phyloP scores from a whole-genome alignment of 768 basidiomycete genomes.

The Suillus occidentalis region DNA sequence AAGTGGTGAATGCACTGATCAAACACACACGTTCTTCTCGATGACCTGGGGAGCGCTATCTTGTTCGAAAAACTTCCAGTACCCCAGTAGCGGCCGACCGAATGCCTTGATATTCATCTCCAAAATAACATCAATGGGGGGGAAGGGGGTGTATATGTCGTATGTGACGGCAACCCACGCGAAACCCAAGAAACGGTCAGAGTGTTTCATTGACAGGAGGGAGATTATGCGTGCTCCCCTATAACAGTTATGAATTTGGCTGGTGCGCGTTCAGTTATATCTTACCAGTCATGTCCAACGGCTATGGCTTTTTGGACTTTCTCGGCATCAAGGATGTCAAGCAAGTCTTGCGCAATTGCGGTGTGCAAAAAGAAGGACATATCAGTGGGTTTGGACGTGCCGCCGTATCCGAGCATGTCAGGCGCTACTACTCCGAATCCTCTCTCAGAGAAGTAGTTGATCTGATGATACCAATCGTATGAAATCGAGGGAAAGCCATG shows the following conservation, averaged over 20 bases:
- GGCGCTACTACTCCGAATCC: conserved; percentile 48
- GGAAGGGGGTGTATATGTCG: conserved; percentile 24
- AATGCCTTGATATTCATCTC: conserved; percentile 25
- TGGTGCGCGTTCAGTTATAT: background rate
- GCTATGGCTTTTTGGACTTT: conserved; percentile 30
- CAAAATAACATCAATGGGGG: conserved; percentile 28
- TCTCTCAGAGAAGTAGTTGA: conserved; percentile 36
- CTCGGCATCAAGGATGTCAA: conserved; percentile 41
- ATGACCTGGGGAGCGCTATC: conserved; percentile 33
- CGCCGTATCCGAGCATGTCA: conserved; percentile 48
- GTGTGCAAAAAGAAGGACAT: conserved; percentile 27
- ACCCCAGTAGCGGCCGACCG: conserved; percentile 42
- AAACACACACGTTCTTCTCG: conserved; percentile 33
- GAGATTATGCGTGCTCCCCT: conserved; percentile 39
- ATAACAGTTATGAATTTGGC: background rate
- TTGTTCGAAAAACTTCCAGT: conserved; percentile 39
- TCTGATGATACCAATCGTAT: conserved; percentile 43
- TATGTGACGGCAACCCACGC: conserved; percentile 39
- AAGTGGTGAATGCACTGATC: background rate
- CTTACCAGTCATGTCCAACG: conserved; percentile 44
- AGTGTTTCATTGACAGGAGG: conserved; percentile 38
- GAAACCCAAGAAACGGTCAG: conserved; percentile 42
- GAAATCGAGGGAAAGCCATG: conserved; percentile 47
- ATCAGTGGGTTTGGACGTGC: conserved; percentile 42
- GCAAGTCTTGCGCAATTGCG: conserved; percentile 31